Percentiles rank a stretch among this genome's conserved stretches.
These are phyloP conservation scores for Leishmania lainsoni DNA, from an alignment of 208 protist species.

Conservation along the genomic window DNA sequence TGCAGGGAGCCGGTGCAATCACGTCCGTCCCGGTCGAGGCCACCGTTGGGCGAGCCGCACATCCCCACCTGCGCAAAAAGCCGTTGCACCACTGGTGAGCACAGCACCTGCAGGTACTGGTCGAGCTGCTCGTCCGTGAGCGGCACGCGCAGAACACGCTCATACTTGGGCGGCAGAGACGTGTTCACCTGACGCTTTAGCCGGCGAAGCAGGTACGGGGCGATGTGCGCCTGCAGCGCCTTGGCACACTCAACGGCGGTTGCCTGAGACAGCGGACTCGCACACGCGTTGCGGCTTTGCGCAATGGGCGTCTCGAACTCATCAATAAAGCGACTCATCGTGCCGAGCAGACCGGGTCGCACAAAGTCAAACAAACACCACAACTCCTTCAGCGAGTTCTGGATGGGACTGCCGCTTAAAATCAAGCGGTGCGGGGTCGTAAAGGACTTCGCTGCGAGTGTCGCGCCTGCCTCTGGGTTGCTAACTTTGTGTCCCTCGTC, in stretches of 20 bases:
- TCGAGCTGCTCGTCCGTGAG: constrained; percentile 93
- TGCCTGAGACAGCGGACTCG: constrained; percentile 83
- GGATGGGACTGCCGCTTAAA: constrained; percentile 96
- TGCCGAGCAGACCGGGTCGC: constrained; percentile 94
- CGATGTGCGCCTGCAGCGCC: constrained; percentile 92
- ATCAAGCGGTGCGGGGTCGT: constrained; percentile 95
- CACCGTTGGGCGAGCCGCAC: constrained; percentile 32
- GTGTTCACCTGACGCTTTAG: constrained; percentile 95
- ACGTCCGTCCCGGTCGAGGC: constrained; percentile 61
- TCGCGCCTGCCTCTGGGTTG: constrained; percentile 96
- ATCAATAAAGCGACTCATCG: constrained; percentile 72
- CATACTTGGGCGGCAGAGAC: constrained; percentile 94
- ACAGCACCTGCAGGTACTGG: constrained; percentile 91
- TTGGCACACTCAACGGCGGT: constrained; percentile 95
- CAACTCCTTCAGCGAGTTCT: constrained; percentile 99
- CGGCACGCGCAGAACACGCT: constrained; percentile 97
- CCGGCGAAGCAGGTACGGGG: constrained; percentile 96
- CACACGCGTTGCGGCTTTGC: constrained; percentile 92
- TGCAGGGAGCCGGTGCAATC: constrained; percentile 64
- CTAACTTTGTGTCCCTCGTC: constrained; percentile 98
- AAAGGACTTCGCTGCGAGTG: constrained; percentile 94
- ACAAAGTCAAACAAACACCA: constrained; percentile 99
- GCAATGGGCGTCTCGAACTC: constrained; percentile 86
- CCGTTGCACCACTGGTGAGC: constrained; percentile 61
- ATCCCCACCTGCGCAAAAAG: constrained; percentile 53